Conservation (phyloP, 768 basidiomycete species). For the Asterophora parasitica region DNA sequence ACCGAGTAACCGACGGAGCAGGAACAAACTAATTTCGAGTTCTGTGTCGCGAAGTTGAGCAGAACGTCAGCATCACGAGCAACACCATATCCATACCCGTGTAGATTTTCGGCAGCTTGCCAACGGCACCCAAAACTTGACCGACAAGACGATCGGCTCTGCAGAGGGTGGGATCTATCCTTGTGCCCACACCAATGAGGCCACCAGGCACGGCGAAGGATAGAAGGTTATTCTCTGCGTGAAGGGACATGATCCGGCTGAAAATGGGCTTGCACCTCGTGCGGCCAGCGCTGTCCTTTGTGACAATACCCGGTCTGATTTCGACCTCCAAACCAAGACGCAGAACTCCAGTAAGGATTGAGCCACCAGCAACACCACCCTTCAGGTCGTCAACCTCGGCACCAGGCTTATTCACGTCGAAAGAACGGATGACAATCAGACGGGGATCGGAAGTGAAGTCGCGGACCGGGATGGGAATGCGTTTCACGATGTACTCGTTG, state of each 20-base stretch:
- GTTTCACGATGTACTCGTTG: constrained; percentile 96
- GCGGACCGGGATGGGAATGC: constrained; percentile 90
- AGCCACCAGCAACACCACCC: constrained; percentile 97
- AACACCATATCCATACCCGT: constrained; percentile 54
- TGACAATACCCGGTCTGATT: constrained; percentile 95
- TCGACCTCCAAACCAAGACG: constrained; percentile 91
- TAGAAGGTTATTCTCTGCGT: constrained; percentile 92
- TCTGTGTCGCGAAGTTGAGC: constrained; percentile 38
- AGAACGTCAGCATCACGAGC: not conserved
- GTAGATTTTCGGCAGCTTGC: constrained; percentile 91
- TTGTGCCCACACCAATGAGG: constrained; percentile 96
- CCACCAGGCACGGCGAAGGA: constrained; percentile 97
- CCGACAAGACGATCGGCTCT: constrained; percentile 96
- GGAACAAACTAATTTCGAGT: constrained; percentile 89
- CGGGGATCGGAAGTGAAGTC: constrained; percentile 90
- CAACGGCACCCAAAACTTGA: constrained; percentile 92
- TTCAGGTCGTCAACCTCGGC: constrained; percentile 95
- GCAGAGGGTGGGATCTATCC: constrained; percentile 94
- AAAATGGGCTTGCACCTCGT: constrained; percentile 94
- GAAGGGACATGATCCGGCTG: constrained; percentile 83
- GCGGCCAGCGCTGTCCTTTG: constrained; percentile 86
- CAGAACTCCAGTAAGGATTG: constrained; percentile 89
- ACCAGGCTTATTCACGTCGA: constrained; percentile 99
- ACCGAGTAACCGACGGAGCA: constrained; percentile 92
- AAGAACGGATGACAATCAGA: constrained; percentile 97